Conservation (phyloP, 1,284 basidiomycete species). For the Moesziomyces parantarcticus region DNA sequence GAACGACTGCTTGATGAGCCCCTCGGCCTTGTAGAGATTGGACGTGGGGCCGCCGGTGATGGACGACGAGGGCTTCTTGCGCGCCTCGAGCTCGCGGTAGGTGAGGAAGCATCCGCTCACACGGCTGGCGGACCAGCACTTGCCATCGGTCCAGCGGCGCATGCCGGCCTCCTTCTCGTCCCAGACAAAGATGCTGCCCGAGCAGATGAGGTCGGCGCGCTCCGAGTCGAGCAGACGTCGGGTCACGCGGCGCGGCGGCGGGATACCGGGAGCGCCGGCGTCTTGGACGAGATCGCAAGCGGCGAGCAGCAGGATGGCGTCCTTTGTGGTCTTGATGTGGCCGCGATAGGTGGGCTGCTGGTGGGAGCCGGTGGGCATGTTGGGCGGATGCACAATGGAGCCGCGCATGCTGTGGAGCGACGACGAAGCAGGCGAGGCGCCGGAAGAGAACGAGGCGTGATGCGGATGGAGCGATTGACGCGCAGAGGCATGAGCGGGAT, state of each 20-base stretch:
- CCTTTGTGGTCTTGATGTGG: conserved; percentile 63
- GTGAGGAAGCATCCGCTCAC: conserved; percentile 71
- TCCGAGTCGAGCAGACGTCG: conserved; percentile 64
- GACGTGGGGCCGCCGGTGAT: conserved; percentile 53
- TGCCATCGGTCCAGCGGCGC: conserved; percentile 71
- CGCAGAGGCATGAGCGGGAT: conserved; percentile 16
- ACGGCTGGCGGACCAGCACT: conserved; percentile 71
- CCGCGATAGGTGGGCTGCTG: conserved; percentile 64
- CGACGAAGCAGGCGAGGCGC: conserved; percentile 20
- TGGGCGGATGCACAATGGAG: conserved; percentile 16
- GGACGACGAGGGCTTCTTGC: conserved; percentile 58
- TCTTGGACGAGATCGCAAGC: conserved; percentile 60
- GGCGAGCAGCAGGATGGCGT: conserved; percentile 64
- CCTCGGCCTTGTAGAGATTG: conserved; percentile 66
- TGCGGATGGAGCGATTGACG: conserved; percentile 24
- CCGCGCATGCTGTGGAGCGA: conserved; percentile 31
- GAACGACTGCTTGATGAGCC: conserved; percentile 67
- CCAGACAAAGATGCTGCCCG: conserved; percentile 66
- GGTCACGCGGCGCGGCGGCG: conserved; percentile 60
- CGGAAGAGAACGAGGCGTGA: conserved; percentile 29
- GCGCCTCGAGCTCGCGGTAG: conserved; percentile 68
- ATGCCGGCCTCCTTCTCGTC: conserved; percentile 68
- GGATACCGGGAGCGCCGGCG: conserved; percentile 19
- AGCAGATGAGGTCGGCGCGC: conserved; percentile 58
- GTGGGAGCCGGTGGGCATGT: conserved; percentile 32